Conservation (phyloP, 257 asterid species). For the Nicotiana obtusifolia region DNA sequence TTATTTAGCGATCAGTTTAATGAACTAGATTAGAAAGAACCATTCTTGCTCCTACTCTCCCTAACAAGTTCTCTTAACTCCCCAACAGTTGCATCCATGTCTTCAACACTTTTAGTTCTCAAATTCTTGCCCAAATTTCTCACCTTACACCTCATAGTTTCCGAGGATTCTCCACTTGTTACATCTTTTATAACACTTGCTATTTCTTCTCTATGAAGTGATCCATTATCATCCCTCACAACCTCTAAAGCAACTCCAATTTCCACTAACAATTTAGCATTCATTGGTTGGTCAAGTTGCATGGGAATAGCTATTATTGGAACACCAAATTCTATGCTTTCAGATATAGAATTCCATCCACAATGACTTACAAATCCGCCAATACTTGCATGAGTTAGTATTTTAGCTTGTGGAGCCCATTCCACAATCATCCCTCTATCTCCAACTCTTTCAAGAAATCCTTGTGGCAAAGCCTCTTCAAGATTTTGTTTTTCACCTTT, state of each 20-base stretch:
- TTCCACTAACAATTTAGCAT: conserved; percentile 37
- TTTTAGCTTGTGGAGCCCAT: conserved; percentile 43
- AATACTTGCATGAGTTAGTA: conserved; percentile 22
- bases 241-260: conserved; percentile 41
- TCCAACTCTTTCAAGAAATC: conserved; percentile 25
- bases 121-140: conserved; percentile 16
- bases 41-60: conserved; percentile 11
- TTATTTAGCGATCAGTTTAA: background rate
- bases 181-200: conserved; percentile 30
- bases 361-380: conserved; percentile 48
- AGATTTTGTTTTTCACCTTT: conserved; percentile 6
- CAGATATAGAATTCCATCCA: conserved; percentile 41
- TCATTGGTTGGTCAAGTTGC: conserved; percentile 48
- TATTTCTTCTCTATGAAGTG: conserved; percentile 15
- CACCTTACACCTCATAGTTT: conserved; percentile 15
- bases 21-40: background rate
- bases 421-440: conserved; percentile 31
- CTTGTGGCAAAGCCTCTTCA: conserved; percentile 25
- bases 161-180: conserved; percentile 27
- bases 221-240: conserved; percentile 19
- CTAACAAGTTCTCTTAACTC: conserved; percentile 14
- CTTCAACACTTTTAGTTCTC: conserved; percentile 14
- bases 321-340: conserved; percentile 34
- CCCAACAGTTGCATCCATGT: conserved; percentile 24
- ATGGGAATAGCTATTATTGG: conserved; percentile 40